Conservation (phyloP, 148 eudicot species). For the Rhododendron molle region DNA sequence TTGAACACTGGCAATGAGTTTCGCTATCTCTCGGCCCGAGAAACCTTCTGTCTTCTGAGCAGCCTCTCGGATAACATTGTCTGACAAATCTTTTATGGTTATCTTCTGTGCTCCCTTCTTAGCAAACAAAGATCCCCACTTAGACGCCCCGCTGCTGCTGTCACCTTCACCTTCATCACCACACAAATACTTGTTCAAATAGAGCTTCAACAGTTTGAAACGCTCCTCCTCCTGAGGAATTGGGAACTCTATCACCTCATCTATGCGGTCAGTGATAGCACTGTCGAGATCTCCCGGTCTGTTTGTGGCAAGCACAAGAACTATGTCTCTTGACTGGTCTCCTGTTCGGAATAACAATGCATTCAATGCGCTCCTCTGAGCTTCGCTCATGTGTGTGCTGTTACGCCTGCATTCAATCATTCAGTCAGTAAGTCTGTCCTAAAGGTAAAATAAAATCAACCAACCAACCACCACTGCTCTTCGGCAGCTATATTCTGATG, state of each 20-base stretch:
- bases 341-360: slow-evolving; percentile 93
- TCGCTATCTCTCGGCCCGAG: slow-evolving; percentile 95
- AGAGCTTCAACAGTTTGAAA: slow-evolving; percentile 74
- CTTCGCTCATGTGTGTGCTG: slow-evolving; percentile 94
- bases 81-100: slow-evolving; percentile 62
- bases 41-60: slow-evolving; percentile 83
- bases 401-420: slow-evolving; percentile 55
- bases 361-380: slow-evolving; percentile 90
- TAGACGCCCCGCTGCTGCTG: slow-evolving; percentile 15
- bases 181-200: slow-evolving; percentile 59
- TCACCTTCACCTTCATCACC: slow-evolving; percentile 22
- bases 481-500: background rate
- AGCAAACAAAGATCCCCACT: slow-evolving; percentile 40
- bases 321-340: slow-evolving; percentile 93
- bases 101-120: slow-evolving; percentile 55
- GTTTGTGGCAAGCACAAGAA: slow-evolving; percentile 93
- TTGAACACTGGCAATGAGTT: slow-evolving; percentile 90
- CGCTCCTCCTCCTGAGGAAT: slow-evolving; percentile 91
- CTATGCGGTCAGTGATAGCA: slow-evolving; percentile 90
- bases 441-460: background rate
- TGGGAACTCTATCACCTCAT: slow-evolving; percentile 92
- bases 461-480: background rate
- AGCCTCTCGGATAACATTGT: slow-evolving; percentile 69
- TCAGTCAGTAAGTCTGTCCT: background rate
- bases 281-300: slow-evolving; percentile 92